Evolutionary conservation across 169 alveolate species (phyloP).

Genomic region (Amoebophrya sp.): DNA sequence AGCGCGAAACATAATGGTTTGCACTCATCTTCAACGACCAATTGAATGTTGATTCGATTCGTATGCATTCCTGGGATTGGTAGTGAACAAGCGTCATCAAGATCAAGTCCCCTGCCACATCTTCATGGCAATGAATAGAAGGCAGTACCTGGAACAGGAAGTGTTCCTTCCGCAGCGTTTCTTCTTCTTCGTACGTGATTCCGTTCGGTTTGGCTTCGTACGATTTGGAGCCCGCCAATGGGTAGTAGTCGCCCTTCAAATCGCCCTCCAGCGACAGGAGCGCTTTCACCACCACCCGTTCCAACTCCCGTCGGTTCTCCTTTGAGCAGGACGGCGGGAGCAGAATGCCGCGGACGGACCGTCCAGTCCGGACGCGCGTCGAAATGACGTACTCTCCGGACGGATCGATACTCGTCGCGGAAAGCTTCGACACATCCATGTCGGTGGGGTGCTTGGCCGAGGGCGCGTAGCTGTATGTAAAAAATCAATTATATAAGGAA

Average conservation of each 20-base stretch:
- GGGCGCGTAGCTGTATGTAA: neutral
- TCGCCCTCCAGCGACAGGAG: conserved; percentile 26
- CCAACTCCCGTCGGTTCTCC: conserved; percentile 32
- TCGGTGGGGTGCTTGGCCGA: conserved; percentile 36
- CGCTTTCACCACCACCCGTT: conserved; percentile 24
- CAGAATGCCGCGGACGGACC: conserved; percentile 26
- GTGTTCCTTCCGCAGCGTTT: conserved; percentile 34
- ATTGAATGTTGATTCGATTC: too few species aligned
- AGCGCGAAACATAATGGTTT: too few species aligned
- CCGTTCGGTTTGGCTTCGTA: neutral
- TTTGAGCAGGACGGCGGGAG: conserved; percentile 36
- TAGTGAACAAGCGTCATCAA: too few species aligned
- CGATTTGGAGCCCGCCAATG: conserved; percentile 4
- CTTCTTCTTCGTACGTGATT: conserved; percentile 23
- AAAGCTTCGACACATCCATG: conserved; percentile 21
- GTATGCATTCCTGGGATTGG: too few species aligned
- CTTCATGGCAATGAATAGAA: too few species aligned
- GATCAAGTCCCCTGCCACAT: too few species aligned
- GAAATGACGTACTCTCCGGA: conserved; percentile 19
- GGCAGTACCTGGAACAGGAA: too few species aligned
- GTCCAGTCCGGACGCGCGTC: conserved; percentile 21
- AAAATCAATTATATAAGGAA: neutral
- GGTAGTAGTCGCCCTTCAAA: conserved; percentile 31
- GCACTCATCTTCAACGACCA: too few species aligned
- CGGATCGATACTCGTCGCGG: conserved; percentile 6